Evolutionary conservation across 352 stramenopile species (phyloP).

Genomic region (Pythium myriotylum): DNA sequence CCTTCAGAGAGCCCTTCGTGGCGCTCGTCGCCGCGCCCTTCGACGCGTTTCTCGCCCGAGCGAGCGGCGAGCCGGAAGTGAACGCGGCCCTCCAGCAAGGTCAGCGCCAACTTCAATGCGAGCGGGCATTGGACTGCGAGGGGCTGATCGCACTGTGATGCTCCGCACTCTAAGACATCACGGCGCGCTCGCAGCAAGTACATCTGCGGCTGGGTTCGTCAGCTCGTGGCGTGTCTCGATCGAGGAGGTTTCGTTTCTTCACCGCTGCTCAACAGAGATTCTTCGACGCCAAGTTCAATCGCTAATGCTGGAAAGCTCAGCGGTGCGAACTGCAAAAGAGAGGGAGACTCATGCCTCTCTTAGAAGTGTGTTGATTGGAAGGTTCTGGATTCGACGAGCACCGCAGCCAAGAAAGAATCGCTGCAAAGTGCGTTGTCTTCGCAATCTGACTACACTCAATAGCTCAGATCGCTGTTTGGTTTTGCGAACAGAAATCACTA

Average conservation of each 20-base stretch:
- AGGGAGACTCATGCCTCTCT: too few relatives aligned
- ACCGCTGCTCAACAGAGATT: constrained; percentile 25
- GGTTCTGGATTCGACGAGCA: neutral
- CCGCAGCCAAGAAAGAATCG: neutral
- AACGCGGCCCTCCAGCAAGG: constrained; percentile 16
- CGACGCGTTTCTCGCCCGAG: constrained; percentile 21
- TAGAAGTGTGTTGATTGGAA: neutral
- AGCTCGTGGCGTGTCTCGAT: too few relatives aligned
- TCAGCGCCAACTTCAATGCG: neutral
- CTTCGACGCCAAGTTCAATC: constrained; percentile 29
- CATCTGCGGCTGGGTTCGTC: constrained; percentile 34
- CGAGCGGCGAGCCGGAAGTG: neutral
- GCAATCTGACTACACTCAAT: too few relatives aligned
- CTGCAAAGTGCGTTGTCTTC: neutral
- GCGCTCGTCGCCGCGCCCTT: constrained; percentile 37
- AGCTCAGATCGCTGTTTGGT: too few relatives aligned
- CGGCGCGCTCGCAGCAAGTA: constrained; percentile 32
- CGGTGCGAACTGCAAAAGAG: constrained; percentile 6
- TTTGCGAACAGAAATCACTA: too few relatives aligned
- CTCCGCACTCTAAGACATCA: constrained; percentile 29
- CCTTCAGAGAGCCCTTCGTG: constrained; percentile 37
- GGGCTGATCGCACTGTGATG: too few relatives aligned
- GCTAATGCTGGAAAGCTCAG: constrained; percentile 26
- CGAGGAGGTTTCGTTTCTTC: too few relatives aligned
- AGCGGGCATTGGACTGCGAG: too few relatives aligned